Base-by-base conservation (phyloP, 73 alveolate genomes). In the Paramecium caudatum region DNA sequence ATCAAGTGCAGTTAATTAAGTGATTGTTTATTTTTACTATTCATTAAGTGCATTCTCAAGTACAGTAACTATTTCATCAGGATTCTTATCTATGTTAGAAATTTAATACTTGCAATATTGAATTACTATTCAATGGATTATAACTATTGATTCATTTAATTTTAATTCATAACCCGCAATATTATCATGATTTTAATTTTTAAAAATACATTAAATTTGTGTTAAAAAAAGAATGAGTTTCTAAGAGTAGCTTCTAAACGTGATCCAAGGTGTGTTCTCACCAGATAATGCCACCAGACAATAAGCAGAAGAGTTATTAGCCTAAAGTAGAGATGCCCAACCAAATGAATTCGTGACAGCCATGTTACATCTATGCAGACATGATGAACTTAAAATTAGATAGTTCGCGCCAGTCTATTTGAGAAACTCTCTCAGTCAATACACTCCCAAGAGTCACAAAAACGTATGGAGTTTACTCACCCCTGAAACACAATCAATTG, bases 251-350 rank as follows among this genome's bases (percentile, higher is more conserved):
- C 88, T 74, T 16, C 65, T 74, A 15, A 27, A 74, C 15, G 65
- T 74, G 30, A 43, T 74, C 39, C 39, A 74, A 15, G 47, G 47
- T 43, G 88, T 74, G 43, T 74, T 74, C 46, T 74, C 88, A 15
- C 23, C 43, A 19, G 97, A 95, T 82, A 95, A 95, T 91, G 85
- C 78, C 30, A 74, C 87, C 46, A 86, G 98, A 55, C 74, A 69
- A 61, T 84, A 69, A 32, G 96, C 95, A 5, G 98, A 95, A 47
- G 94, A 74, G 21, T 74, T 82, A 82, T 93, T 95, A 33, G 84
- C 50, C 83, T 83, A 46, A 32, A 49, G 90, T 36, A 93, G 93
- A 86, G 68, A 86, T 13, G 62, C 49, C 13, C 91, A 93, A 21
- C 96, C 98, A 25, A 95, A 91, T 80, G 94, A 94, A 55, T 91